Base-by-base conservation (phyloP, 495 filamentous ascomycete species). In the Patellaria atrata region DNA sequence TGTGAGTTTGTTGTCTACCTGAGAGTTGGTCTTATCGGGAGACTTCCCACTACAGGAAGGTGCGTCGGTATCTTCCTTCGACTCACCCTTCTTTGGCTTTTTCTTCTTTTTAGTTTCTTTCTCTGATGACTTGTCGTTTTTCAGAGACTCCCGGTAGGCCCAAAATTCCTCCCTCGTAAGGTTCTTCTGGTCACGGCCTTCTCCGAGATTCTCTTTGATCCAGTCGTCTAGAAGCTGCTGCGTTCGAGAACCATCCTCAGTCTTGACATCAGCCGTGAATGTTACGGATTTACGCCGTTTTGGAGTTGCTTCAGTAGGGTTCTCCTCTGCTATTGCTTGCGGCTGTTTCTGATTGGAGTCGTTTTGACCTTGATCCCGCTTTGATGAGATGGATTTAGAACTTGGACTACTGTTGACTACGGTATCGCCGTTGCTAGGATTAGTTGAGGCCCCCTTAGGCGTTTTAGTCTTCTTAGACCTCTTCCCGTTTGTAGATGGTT, bases 191-290 rank as follows among this genome's bases (percentile, higher is more conserved):
- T n/a, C n/a, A n/a, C n/a, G n/a, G n/a, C n/a, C n/a, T n/a, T n/a
- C n/a, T n/a, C n/a, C n/a, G n/a, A n/a, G n/a, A n/a, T n/a, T n/a
- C n/a, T n/a, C n/a, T n/a, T n/a, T n/a, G n/a, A n/a, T n/a, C n/a
- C n/a, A n/a, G n/a, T n/a, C n/a, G n/a, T n/a, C n/a, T n/a, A n/a
- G n/a, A n/a, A n/a, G n/a, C n/a, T n/a, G n/a, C n/a, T n/a, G n/a
- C n/a, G n/a, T n/a, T n/a, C n/a, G n/a, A n/a, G n/a, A n/a, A 12
- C 64, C 70, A 46, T 77, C 71, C 28, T 65, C 55, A 22, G 59
- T 65, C 55, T 82, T 82, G 5, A 71, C 69, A 20, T 77, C 77
- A 15, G 73, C 62, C 0, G 78, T 71, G 50, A 92, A 93, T 6
- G 79, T 71, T 17, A 92, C 83, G 1, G 77, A 76, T 56, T 87